These are phyloP conservation scores for Aspergillus avenaceus DNA, from an alignment of 495 filamentous ascomycete species.

Conservation along the genomic window DNA sequence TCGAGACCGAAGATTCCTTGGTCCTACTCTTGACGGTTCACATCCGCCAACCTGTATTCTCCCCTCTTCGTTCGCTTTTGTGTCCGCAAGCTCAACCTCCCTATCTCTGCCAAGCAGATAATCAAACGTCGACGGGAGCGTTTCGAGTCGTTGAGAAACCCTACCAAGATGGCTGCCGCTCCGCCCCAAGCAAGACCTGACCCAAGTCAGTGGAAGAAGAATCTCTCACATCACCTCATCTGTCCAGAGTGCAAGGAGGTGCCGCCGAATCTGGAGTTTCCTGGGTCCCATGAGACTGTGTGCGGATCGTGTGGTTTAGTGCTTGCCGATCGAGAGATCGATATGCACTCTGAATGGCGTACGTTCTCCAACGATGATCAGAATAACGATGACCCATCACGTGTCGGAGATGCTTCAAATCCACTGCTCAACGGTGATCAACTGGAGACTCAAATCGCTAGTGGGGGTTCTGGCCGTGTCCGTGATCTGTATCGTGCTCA, in stretches of 20 bases:
- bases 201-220: slow-evolving; percentile 56
- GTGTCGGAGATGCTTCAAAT: slow-evolving; percentile 92
- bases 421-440: slow-evolving; percentile 85
- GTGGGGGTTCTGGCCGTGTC: slow-evolving; percentile 64
- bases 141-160: slow-evolving; percentile 15
- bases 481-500: slow-evolving; percentile 84
- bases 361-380: slow-evolving; percentile 98
- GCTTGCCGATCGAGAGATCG: slow-evolving; percentile 82
- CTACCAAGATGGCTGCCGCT: slow-evolving; percentile 38
- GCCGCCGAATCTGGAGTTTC: slow-evolving; percentile 93
- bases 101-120: slow-evolving; percentile 36
- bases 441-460: slow-evolving; percentile 85
- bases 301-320: slow-evolving; percentile 92
- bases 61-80: slow-evolving; percentile 56
- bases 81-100: slow-evolving; percentile 43
- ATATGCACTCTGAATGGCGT: slow-evolving; percentile 95
- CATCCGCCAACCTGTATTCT: slow-evolving; percentile 61
- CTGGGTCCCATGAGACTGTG: slow-evolving; percentile 85
- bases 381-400: slow-evolving; percentile 90
- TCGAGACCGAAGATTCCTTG: background rate
- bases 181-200: slow-evolving; percentile 22
- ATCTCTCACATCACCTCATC: slow-evolving; percentile 76
- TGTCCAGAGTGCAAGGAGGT: slow-evolving; percentile 88
- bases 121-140: slow-evolving; percentile 30
- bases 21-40: slow-evolving; percentile 9